A percentile compares a stretch with the other conserved stretches of the same genome.
These are phyloP conservation scores for Coemansia sp. DNA, from an alignment of 192 early-diverging fungal genomes.

Conservation along the genomic window DNA sequence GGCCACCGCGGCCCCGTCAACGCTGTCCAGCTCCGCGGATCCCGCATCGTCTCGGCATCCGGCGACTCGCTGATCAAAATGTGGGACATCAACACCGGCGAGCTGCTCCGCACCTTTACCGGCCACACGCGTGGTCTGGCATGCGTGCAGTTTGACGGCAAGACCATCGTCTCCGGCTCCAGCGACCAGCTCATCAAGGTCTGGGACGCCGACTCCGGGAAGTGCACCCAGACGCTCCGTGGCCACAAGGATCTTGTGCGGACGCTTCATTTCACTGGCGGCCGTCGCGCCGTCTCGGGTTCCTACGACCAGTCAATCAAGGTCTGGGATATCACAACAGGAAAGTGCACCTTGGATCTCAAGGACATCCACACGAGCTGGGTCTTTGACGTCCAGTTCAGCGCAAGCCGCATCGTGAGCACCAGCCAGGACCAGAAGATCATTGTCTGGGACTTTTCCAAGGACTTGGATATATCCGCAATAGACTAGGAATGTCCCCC, in stretches of 20 bases:
- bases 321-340: slow-evolving; percentile 88
- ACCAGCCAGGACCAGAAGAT: slow-evolving; percentile 66
- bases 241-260: slow-evolving; percentile 79
- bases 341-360: slow-evolving; percentile 71
- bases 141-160: slow-evolving; percentile 83
- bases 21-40: slow-evolving; percentile 74
- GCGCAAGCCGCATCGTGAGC: slow-evolving; percentile 75
- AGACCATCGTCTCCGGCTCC: slow-evolving; percentile 74
- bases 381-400: slow-evolving; percentile 96
- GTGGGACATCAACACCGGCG: slow-evolving; percentile 74
- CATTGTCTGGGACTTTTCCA: slow-evolving; percentile 57
- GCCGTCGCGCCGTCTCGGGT: slow-evolving; percentile 81
- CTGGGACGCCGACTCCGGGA: slow-evolving; percentile 71
- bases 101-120: slow-evolving; percentile 69
- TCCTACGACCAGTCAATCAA: slow-evolving; percentile 93
- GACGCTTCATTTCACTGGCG: slow-evolving; percentile 78
- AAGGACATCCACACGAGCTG: slow-evolving; percentile 81
- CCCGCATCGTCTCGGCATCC: slow-evolving; percentile 77
- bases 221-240: slow-evolving; percentile 59
- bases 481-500: slow-evolving; percentile 14
- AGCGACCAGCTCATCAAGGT: slow-evolving; percentile 80
- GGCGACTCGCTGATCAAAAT: slow-evolving; percentile 80
- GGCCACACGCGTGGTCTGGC: slow-evolving; percentile 80
- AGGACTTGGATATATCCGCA: slow-evolving; percentile 38
- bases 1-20: slow-evolving; percentile 96